phyloP scores from a whole-genome alignment of 371 early-diverging fungal species.

The Coemansia sp. region DNA sequence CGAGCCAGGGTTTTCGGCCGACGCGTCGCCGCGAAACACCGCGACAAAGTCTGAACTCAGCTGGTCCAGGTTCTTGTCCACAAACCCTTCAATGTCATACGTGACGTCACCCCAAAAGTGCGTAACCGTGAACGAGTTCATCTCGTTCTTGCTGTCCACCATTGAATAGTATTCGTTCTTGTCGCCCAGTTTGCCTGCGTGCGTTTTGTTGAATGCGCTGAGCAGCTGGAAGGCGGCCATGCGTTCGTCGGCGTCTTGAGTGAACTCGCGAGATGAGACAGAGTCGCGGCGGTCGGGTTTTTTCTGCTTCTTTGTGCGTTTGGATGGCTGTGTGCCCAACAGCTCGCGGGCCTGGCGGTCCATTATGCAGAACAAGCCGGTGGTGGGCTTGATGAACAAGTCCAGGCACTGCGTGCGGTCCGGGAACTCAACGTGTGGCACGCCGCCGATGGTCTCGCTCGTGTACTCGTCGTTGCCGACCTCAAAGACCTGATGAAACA shows the following conservation, averaged over 20 bases:
- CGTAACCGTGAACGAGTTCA: constrained; percentile 69
- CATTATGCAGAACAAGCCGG: constrained; percentile 67
- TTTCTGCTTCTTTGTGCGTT: constrained; percentile 23
- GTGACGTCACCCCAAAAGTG: constrained; percentile 76
- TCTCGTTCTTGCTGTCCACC: constrained; percentile 51
- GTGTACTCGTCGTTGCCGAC: constrained; percentile 56
- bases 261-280: constrained; percentile 37
- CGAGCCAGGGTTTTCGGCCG: constrained; percentile 49
- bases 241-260: constrained; percentile 28
- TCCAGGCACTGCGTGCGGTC: constrained; percentile 65
- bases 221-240: constrained; percentile 46
- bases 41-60: constrained; percentile 79
- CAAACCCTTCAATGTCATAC: constrained; percentile 66
- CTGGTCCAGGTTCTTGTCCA: constrained; percentile 71
- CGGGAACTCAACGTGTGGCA: constrained; percentile 56
- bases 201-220: constrained; percentile 44
- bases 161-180: constrained; percentile 45
- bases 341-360: constrained; percentile 56
- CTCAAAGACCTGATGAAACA: constrained; percentile 66
- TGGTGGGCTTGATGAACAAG: constrained; percentile 53
- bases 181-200: constrained; percentile 34
- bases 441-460: constrained; percentile 53
- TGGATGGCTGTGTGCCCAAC: constrained; percentile 28
- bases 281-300: constrained; percentile 20
- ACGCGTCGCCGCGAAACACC: constrained; percentile 61